phyloP scores from a whole-genome alignment of 176 grass and related monocot species.

The Phragmites australis region DNA sequence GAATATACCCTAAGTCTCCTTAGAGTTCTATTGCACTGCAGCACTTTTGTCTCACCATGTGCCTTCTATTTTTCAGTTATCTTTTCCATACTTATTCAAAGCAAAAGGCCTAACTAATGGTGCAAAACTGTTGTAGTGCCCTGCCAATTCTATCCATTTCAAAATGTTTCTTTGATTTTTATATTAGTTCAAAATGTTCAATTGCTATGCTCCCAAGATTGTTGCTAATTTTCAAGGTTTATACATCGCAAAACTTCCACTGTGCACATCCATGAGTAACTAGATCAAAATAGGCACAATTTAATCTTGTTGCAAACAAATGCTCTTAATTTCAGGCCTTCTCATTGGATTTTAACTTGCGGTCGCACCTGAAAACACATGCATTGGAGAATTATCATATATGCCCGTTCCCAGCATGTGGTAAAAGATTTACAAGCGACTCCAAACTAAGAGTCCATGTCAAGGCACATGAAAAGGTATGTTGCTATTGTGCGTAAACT shows the following conservation, averaged over 20 bases:
- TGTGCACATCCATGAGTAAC: neutral
- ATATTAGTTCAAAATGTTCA: neutral
- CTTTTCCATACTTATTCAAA: neutral
- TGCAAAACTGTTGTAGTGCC: neutral
- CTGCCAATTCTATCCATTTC: constrained; percentile 6
- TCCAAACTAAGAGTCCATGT: constrained; percentile 78
- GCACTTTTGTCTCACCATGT: neutral
- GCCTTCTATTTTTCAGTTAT: neutral
- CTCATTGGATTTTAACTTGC: constrained; percentile 96
- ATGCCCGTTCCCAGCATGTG: constrained; percentile 76
- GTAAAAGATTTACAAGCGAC: constrained; percentile 87
- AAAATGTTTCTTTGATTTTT: neutral
- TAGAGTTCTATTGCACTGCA: neutral
- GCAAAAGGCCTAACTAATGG: neutral
- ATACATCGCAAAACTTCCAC: neutral
- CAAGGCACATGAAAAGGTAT: constrained; percentile 84
- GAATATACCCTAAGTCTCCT: neutral
- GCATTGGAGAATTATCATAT: constrained; percentile 87
- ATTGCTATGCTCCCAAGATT: neutral
- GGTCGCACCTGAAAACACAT: constrained; percentile 82
- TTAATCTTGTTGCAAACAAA: constrained; percentile 14
- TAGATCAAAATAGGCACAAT: neutral
- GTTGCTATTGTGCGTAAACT: neutral
- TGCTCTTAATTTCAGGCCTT: constrained; percentile 71
- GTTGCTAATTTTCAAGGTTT: neutral